Evolutionary conservation across 2,329 filamentous ascomycete genomes (phyloP), one percentile per base, ranked within the genome.

Genomic region (Colletotrichum chrysophilum): DNA sequence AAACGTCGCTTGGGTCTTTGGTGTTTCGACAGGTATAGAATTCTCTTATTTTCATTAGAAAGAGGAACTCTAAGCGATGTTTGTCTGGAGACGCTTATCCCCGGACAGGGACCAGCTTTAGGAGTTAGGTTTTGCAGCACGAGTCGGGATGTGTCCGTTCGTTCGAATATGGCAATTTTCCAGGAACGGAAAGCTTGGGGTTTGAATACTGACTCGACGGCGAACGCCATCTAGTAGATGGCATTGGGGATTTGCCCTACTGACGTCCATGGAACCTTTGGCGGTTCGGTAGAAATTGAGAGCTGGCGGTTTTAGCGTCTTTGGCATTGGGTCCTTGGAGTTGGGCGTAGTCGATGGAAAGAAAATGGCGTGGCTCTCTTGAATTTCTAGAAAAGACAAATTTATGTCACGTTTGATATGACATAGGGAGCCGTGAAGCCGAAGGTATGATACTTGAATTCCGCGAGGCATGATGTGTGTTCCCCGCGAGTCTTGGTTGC

Each of bases 291-390:
- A 16, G 36, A 38, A 38, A 38, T 9, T 38, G 36, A 38, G 16
- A 9, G 4, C 18, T 1, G 36, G 16, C 36, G 36, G 36, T 38
- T 0, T 0, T 18, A 0, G 36, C 4, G 14, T 38, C 36, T 38
- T 38, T 38, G 4, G 14, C 14, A 38, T 38, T 38, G 7, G 14
- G 4, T 16, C 7, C 36, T 38, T 0, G 4, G 34, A 3, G 14
- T 5, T 38, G 7, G 36, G 4, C 4, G 1, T 38, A 38, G 36
- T 38, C 4, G 36, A 38, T 38, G 7, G 3, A 0, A 18, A 38
- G 2, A 38, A 1, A 38, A 1, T 38, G 36, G 14, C 16, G 0
- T 18, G 36, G 0, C 0, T 38, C 0, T 38, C 0, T 18, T 8
- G 0, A 0, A 9, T 38, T 18, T 8, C 7, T 5, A 8, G 36